phyloP scores from a whole-genome alignment of 2,329 filamentous ascomycete species.

The Pseudogymnoascus sp. region DNA sequence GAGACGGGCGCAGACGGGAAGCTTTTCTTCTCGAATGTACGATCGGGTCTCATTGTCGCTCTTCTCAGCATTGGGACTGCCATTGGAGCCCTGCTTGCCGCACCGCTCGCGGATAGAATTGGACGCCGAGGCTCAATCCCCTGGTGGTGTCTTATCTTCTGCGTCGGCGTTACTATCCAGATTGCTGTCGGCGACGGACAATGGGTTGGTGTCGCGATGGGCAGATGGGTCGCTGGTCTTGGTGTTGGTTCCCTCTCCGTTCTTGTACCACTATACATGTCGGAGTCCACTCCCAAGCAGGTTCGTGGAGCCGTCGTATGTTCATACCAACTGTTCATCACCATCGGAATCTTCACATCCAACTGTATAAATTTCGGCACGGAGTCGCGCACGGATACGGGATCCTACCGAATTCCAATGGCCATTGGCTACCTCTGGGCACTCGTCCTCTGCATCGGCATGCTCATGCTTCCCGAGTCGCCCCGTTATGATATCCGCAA shows the following conservation, averaged over 20 bases:
- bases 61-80: conserved; percentile 38
- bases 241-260: conserved; percentile 60
- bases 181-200: conserved; percentile 44
- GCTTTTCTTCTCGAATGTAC: conserved; percentile 45
- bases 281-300: conserved; percentile 52
- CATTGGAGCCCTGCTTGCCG: conserved; percentile 44
- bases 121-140: conserved; percentile 51
- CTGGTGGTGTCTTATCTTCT: conserved; percentile 46
- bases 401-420: conserved; percentile 56
- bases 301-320: conserved; percentile 56
- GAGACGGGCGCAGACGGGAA: conserved; percentile 24
- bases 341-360: conserved; percentile 55
- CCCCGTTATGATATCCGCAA: conserved; percentile 47
- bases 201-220: conserved; percentile 58
- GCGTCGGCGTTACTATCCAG: conserved; percentile 57
- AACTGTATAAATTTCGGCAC: conserved; percentile 46
- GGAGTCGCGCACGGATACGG: conserved; percentile 28
- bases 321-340: conserved; percentile 68
- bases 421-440: conserved; percentile 46
- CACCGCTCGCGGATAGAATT: conserved; percentile 53
- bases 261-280: conserved; percentile 59
- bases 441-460: conserved; percentile 42
- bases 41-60: conserved; percentile 52
- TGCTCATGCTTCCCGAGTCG: conserved; percentile 47
- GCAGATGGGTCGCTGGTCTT: conserved; percentile 57